These are phyloP conservation scores for Zostera marina DNA, from an alignment of 116 monocot genomes.

Conservation along the genomic window DNA sequence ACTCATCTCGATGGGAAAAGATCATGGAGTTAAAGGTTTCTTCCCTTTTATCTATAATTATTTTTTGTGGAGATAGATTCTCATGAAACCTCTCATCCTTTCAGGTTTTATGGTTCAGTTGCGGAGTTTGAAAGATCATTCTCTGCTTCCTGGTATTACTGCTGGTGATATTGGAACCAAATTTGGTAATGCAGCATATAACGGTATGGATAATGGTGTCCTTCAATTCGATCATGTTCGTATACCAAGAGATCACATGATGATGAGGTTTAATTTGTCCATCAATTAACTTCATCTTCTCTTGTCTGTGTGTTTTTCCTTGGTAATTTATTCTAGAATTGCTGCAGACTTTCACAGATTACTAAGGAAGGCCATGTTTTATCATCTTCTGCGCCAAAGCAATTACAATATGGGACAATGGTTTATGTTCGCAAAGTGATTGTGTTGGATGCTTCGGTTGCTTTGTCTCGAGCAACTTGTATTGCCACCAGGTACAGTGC, in stretches of 20 bases:
- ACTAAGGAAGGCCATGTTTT: constrained; percentile 82
- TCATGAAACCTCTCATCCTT: constrained; percentile 5
- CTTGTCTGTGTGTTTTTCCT: too few relatives aligned
- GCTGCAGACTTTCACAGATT: constrained; percentile 77
- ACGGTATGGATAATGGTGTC: constrained; percentile 98
- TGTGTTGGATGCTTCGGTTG: constrained; percentile 79
- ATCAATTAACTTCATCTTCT: too few relatives aligned
- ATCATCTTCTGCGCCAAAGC: constrained; percentile 77
- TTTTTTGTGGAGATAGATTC: background rate
- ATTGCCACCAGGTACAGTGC: constrained; percentile 93
- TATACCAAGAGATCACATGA: constrained; percentile 94
- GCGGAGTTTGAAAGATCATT: constrained; percentile 89
- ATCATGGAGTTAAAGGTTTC: constrained; percentile 81
- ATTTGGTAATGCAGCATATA: constrained; percentile 97
- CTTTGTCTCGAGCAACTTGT: constrained; percentile 81
- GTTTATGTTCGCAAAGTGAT: constrained; percentile 92
- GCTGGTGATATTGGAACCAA: constrained; percentile 95
- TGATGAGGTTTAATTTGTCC: constrained; percentile 97
- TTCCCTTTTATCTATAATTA: background rate
- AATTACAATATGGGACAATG: constrained; percentile 93
- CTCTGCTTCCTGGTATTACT: constrained; percentile 80
- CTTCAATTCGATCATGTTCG: constrained; percentile 80
- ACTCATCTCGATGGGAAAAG: constrained; percentile 63
- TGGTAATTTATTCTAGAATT: background rate
- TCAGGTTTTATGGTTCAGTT: constrained; percentile 97